These are phyloP conservation scores for Kodamaea fungicola DNA, from an alignment of 1,139 yeast genomes.

Conservation along the genomic window DNA sequence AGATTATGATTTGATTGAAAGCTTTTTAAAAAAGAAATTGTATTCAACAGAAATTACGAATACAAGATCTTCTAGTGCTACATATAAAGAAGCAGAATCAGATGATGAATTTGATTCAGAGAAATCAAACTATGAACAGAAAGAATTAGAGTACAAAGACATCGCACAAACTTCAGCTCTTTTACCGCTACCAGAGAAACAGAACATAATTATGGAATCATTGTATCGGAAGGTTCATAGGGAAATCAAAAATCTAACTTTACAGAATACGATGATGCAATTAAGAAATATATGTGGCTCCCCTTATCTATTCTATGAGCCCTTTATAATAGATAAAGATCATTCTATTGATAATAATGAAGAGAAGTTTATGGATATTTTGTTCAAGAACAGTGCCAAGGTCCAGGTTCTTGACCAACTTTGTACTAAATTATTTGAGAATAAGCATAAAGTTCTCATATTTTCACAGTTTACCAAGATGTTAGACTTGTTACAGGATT, in stretches of 20 bases:
- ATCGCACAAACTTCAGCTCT: not conserved
- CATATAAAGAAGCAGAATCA: conserved; percentile 25
- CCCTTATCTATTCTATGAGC: conserved; percentile 79
- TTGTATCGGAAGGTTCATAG: conserved; percentile 17
- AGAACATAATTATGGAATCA: conserved; percentile 15
- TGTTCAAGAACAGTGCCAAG: conserved; percentile 62
- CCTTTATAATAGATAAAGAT: conserved; percentile 48
- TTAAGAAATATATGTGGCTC: conserved; percentile 80
- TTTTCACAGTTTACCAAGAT: conserved; percentile 82
- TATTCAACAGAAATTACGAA: conserved; percentile 7
- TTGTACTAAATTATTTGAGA: conserved; percentile 39
- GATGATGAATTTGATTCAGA: conserved; percentile 22
- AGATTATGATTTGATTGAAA: conserved; percentile 33
- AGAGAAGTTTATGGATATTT: conserved; percentile 24
- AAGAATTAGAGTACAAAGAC: conserved; percentile 23
- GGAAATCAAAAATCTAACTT: conserved; percentile 23
- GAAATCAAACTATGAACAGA: conserved; percentile 4
- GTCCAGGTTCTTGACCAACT: conserved; percentile 66
- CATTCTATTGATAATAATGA: conserved; percentile 10
- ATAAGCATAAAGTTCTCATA: conserved; percentile 65
- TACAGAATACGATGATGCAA: conserved; percentile 77
- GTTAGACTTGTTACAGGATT: conserved; percentile 74
- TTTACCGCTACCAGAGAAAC: conserved; percentile 11
- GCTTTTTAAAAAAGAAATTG: conserved; percentile 28
- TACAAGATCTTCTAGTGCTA: not conserved